These are phyloP conservation scores for Themeda triandra DNA, from an alignment of 176 grass and related monocot species.

Conservation along the genomic window DNA sequence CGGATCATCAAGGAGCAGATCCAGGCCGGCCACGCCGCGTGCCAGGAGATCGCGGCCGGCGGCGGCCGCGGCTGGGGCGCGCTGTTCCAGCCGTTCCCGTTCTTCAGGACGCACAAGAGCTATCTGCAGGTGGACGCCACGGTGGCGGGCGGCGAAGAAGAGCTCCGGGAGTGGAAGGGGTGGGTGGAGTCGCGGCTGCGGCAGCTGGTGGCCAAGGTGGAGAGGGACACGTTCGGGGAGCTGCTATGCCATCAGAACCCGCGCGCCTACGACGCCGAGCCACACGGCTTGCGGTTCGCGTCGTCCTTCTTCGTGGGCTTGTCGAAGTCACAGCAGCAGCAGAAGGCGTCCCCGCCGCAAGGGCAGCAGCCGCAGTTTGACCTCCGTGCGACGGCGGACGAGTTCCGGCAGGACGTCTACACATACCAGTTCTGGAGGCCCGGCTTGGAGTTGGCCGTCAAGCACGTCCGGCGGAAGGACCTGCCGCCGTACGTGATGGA, in stretches of 20 bases:
- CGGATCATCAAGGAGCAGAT: slow-evolving; percentile 76
- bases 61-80: slow-evolving; percentile 38
- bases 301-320: slow-evolving; percentile 79
- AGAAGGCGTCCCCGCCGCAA: neutral
- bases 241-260: slow-evolving; percentile 77
- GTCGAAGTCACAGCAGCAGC: slow-evolving; percentile 21
- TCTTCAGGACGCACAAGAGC: slow-evolving; percentile 80
- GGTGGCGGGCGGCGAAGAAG: slow-evolving; percentile 39
- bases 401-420: slow-evolving; percentile 59
- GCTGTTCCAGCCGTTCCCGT: slow-evolving; percentile 61
- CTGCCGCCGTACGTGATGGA: slow-evolving; percentile 62
- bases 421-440: slow-evolving; percentile 70
- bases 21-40: slow-evolving; percentile 39
- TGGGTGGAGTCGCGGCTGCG: slow-evolving; percentile 87
- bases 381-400: slow-evolving; percentile 62
- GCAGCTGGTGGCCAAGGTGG: slow-evolving; percentile 64
- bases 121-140: slow-evolving; percentile 72
- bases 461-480: slow-evolving; percentile 60
- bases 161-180: slow-evolving; percentile 74
- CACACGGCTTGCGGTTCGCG: slow-evolving; percentile 23
- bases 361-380: slow-evolving; percentile 55
- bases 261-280: slow-evolving; percentile 47
- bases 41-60: slow-evolving; percentile 51
- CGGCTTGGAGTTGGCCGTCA: slow-evolving; percentile 60
- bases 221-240: slow-evolving; percentile 59